Evolutionary conservation across 768 basidiomycete species (phyloP).

Genomic region (Suillus discolor): DNA sequence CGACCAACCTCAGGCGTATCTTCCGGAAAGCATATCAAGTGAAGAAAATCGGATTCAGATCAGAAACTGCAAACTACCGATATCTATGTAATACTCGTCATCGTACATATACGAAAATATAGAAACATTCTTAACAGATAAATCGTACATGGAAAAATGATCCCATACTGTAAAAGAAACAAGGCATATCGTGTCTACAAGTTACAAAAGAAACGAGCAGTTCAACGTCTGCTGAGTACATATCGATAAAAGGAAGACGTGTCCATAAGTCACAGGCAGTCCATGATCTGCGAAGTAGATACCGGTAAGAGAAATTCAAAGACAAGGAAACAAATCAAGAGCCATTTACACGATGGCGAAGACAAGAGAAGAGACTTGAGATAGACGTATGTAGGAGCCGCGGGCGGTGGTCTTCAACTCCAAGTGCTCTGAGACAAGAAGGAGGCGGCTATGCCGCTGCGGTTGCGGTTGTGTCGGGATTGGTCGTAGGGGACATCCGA

Average conservation of each 20-base stretch:
- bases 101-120: background rate
- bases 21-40: background rate
- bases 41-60: background rate
- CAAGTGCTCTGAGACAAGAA: background rate
- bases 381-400: background rate
- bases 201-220: background rate
- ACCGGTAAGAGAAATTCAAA: background rate
- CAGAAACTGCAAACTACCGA: background rate
- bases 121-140: background rate
- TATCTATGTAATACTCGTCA: background rate
- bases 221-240: background rate
- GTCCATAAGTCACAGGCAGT: background rate
- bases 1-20: background rate
- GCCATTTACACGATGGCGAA: background rate
- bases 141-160: background rate
- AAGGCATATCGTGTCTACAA: background rate
- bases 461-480: background rate
- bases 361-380: background rate
- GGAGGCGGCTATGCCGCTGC: background rate
- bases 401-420: background rate
- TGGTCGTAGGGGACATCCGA: background rate
- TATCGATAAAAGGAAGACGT: background rate
- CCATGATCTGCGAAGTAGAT: background rate
- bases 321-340: background rate
- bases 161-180: background rate